These are phyloP conservation scores for Fusarium fracticaudum DNA, from an alignment of 2,329 filamentous ascomycete species.

Conservation along the genomic window DNA sequence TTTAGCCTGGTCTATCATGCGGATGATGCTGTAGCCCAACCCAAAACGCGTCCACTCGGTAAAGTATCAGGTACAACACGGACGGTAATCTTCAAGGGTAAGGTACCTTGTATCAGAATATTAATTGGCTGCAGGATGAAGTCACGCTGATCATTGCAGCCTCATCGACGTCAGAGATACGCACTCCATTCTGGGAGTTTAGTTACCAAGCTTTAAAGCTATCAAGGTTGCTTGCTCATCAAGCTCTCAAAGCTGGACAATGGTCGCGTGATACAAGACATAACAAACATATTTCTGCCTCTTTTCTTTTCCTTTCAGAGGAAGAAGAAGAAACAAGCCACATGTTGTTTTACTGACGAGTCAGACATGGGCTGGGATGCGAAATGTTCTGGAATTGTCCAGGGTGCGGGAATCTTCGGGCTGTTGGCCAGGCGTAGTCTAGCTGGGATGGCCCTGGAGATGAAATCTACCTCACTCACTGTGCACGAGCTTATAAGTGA, in stretches of 20 bases:
- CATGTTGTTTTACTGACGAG: neutral
- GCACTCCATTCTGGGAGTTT: neutral
- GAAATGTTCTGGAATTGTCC: constrained; percentile 30
- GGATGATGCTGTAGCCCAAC: constrained; percentile 5
- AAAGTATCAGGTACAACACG: constrained; percentile 20
- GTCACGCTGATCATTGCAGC: constrained; percentile 35
- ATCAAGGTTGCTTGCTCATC: neutral
- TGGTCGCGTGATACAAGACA: constrained; percentile 19
- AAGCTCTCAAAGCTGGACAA: neutral
- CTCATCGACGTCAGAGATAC: constrained; percentile 32
- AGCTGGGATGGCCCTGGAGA: constrained; percentile 25
- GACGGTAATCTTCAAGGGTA: constrained; percentile 28
- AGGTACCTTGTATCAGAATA: constrained; percentile 34
- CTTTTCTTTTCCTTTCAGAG: neutral
- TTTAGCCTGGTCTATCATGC: constrained; percentile 16
- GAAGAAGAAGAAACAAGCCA: neutral
- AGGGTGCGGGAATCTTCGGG: constrained; percentile 22
- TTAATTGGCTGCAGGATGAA: constrained; percentile 38
- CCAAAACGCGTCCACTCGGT: neutral
- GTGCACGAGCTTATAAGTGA: constrained; percentile 19
- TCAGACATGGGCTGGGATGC: constrained; percentile 17
- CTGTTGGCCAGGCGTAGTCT: constrained; percentile 25
- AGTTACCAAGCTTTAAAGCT: neutral
- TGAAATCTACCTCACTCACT: constrained; percentile 25
- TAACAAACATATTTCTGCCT: neutral